Base-by-base conservation (phyloP, 164 flowering plant genomes). In the Hamamelis virginiana region DNA sequence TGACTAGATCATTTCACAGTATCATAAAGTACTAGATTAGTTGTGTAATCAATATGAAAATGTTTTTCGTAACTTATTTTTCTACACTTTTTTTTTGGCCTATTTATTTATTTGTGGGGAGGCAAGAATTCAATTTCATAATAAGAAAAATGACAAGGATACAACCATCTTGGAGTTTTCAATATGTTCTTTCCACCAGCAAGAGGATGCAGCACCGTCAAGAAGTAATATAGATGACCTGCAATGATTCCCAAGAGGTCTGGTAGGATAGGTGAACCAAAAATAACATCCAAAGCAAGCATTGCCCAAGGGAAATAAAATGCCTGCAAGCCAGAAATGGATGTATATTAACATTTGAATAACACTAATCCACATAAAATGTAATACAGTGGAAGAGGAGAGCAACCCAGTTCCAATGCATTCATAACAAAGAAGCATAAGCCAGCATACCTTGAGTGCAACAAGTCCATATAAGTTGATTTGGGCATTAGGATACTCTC, bases 301-400 rank as follows among this genome's bases (percentile, higher is more conserved):
- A 96, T 93, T 59, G 93, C 90, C 99, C 98, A 96, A 56, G 99
- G 99, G 22, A 96, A 79, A 77, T 96, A 96, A 79, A 96, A 96
- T 56, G 96, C 98, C 99, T 96, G 91, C 67, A 73, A 61, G 13
- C 53, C 26, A 63, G 27, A 21, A 26, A 50, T 4, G 46, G 47
- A 25, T 25, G 41, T 23, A 6, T 44, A 14, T 18, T 21, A 46
- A 47, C 53, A 64, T 44, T 26, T 21, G 52, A 38, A 47, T 25
- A 64, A 8, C 66, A 43, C 27, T 5, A 21, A 62, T 9, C 16
- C 8, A 11, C 15, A 62, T n/a, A n/a, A 41, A 25, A 25, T 0
- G 64, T 16, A 33, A 12, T 15, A 41, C 12, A 60, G 28, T 8
- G 4, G 23, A 33, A 16, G n/a, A 33, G 41, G 41, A 60, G 21